These are phyloP conservation scores for Hypoxylon sp. DNA, from an alignment of 2,329 filamentous ascomycete genomes.

Conservation along the genomic window DNA sequence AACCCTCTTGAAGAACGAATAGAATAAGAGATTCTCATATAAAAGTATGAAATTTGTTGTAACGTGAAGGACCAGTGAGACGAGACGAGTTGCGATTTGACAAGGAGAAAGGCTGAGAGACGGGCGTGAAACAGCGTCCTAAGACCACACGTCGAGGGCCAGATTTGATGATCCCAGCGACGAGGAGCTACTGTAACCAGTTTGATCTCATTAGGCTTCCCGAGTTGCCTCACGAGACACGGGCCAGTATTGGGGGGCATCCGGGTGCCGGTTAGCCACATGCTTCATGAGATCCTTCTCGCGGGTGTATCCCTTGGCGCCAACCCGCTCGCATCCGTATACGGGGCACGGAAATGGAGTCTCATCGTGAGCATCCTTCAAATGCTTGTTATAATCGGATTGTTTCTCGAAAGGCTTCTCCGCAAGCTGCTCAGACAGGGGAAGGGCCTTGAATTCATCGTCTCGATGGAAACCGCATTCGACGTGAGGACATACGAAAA, in stretches of 20 bases:
- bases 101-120: too few relatives aligned
- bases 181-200: too few relatives aligned
- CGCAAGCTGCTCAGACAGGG: constrained; percentile 1
- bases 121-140: too few relatives aligned
- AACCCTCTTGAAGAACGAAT: too few relatives aligned
- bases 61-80: too few relatives aligned
- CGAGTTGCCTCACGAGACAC: background rate
- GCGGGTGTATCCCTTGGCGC: constrained; percentile 42
- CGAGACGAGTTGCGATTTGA: too few relatives aligned
- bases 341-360: constrained; percentile 51
- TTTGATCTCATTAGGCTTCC: too few relatives aligned
- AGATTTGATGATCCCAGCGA: too few relatives aligned
- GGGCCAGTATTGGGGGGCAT: constrained; percentile 7
- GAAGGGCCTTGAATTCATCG: constrained; percentile 28
- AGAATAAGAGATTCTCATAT: too few relatives aligned
- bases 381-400: constrained; percentile 52
- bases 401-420: constrained; percentile 37
- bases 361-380: constrained; percentile 53
- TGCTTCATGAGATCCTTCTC: constrained; percentile 47
- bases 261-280: constrained; percentile 38
- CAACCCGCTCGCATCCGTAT: constrained; percentile 46
- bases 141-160: too few relatives aligned
- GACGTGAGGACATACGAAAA: constrained; percentile 39
- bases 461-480: constrained; percentile 43
- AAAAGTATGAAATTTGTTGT: too few relatives aligned